phyloP scores from a whole-genome alignment of 768 basidiomycete genomes.

The Postia placenta region DNA sequence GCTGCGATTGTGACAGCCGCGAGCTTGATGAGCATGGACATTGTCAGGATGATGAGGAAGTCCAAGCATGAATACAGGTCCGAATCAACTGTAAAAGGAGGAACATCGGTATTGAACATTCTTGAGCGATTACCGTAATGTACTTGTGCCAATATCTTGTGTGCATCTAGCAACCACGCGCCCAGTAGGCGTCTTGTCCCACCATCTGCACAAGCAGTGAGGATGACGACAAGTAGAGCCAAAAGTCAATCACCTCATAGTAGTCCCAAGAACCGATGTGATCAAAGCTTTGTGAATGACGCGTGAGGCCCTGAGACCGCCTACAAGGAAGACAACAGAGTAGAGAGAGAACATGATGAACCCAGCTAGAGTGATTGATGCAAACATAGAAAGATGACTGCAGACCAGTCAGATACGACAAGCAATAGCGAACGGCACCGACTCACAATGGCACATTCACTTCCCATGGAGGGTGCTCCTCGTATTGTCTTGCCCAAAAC shows the following conservation, averaged over 20 bases:
- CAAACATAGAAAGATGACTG: constrained; percentile 44
- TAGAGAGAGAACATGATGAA: constrained; percentile 28
- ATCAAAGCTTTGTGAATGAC: constrained; percentile 47
- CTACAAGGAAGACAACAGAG: constrained; percentile 34
- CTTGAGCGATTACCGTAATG: neutral
- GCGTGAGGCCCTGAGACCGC: constrained; percentile 47
- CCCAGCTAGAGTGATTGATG: constrained; percentile 27
- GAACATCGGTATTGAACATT: neutral
- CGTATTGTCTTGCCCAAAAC: constrained; percentile 31
- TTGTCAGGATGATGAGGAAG: constrained; percentile 19
- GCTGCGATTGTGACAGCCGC: constrained; percentile 27
- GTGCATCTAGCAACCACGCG: constrained; percentile 28
- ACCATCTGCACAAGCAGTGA: constrained; percentile 21
- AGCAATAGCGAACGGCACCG: neutral
- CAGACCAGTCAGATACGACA: neutral
- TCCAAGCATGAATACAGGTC: constrained; percentile 3
- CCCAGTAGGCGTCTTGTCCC: constrained; percentile 28
- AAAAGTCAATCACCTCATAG: too few species aligned
- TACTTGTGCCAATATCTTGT: constrained; percentile 26
- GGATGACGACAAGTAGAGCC: too few species aligned
- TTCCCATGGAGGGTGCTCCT: constrained; percentile 18
- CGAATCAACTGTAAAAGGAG: constrained; percentile 10
- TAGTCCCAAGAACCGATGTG: constrained; percentile 50
- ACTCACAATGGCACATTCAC: constrained; percentile 25
- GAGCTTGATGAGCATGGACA: constrained; percentile 28